A percentile compares a stretch with the other conserved stretches of the same genome.
phyloP scores from a whole-genome alignment of 2,329 filamentous ascomycete species.

The Hypoxylon sp. region DNA sequence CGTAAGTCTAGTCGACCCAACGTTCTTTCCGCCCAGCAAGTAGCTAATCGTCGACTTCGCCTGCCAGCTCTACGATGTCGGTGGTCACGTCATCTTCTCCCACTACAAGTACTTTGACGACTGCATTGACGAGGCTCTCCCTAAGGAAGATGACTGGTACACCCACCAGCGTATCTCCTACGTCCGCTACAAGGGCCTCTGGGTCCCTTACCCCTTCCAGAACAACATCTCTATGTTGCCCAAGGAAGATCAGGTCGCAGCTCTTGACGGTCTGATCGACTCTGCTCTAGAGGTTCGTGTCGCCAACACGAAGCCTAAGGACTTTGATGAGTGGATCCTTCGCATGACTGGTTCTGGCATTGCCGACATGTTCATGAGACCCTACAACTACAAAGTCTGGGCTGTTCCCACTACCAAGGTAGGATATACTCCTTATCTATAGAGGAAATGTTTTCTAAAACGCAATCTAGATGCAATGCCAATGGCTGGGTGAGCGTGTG shows the following conservation, averaged over 20 bases:
- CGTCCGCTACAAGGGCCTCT: slow-evolving; percentile 94
- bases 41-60: slow-evolving; percentile 45
- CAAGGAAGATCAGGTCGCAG: slow-evolving; percentile 96
- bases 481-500: slow-evolving; percentile 98
- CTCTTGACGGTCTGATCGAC: slow-evolving; percentile 96
- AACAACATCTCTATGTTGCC: slow-evolving; percentile 99
- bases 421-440: slow-evolving; percentile 52
- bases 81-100: slow-evolving; percentile 98
- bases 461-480: slow-evolving; percentile 90
- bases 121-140: slow-evolving; percentile 96
- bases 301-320: slow-evolving; percentile 89
- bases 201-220: slow-evolving; percentile 99
- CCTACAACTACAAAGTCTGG: slow-evolving; percentile 99
- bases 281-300: slow-evolving; percentile 89
- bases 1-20: slow-evolving; percentile 71
- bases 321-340: slow-evolving; percentile 99
- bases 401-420: slow-evolving; percentile 97
- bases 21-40: neutral
- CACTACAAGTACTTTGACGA: slow-evolving; percentile 99
- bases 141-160: slow-evolving; percentile 95
- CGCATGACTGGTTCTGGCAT: slow-evolving; percentile 91
- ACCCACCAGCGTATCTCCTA: slow-evolving; percentile 99
- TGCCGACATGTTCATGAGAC: slow-evolving; percentile 97
- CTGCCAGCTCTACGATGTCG: slow-evolving; percentile 93
- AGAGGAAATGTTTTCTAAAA: slow-evolving; percentile 31